Conservation (phyloP, 192 early-diverging fungal genomes). For the Geranomyces michiganensis region DNA sequence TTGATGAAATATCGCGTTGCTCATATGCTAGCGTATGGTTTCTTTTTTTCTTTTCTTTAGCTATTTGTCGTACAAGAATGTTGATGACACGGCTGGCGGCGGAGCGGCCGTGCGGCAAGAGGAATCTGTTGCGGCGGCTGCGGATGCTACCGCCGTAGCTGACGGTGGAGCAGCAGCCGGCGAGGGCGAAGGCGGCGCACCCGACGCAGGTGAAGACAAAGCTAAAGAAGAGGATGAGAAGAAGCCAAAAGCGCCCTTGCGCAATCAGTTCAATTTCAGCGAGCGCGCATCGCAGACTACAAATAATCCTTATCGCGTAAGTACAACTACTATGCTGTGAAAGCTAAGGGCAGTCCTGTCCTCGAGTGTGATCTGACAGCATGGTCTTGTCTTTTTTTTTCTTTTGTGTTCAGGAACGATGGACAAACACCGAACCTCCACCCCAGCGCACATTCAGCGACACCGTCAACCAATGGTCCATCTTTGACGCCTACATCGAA, state of each 20-base stretch:
- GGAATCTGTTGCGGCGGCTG: conserved; percentile 5
- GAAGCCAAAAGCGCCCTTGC: conserved; percentile 47
- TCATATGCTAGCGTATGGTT: too few species aligned
- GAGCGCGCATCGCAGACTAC: conserved; percentile 63
- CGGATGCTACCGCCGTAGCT: conserved; percentile 8
- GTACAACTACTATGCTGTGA: background rate
- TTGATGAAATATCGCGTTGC: too few species aligned
- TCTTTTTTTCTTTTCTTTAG: conserved; percentile 19
- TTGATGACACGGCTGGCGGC: conserved; percentile 19
- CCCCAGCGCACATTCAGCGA: conserved; percentile 54
- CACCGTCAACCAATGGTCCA: conserved; percentile 67
- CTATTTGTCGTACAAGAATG: conserved; percentile 50
- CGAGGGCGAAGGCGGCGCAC: conserved; percentile 18
- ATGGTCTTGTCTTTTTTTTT: background rate
- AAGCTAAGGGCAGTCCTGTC: background rate
- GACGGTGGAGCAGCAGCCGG: conserved; percentile 9
- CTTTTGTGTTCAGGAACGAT: conserved; percentile 54
- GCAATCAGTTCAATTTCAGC: conserved; percentile 68
- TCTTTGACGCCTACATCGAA: conserved; percentile 66
- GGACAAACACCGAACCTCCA: conserved; percentile 67
- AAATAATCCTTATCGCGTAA: conserved; percentile 62
- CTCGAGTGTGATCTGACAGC: background rate
- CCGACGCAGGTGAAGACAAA: conserved; percentile 2
- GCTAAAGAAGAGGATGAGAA: conserved; percentile 48
- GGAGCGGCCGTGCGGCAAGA: background rate